Evolutionary conservation across 2,329 filamentous ascomycete genomes (phyloP), one percentile per base, ranked within the genome.

Genomic region (Sporothrix euskadiensis): DNA sequence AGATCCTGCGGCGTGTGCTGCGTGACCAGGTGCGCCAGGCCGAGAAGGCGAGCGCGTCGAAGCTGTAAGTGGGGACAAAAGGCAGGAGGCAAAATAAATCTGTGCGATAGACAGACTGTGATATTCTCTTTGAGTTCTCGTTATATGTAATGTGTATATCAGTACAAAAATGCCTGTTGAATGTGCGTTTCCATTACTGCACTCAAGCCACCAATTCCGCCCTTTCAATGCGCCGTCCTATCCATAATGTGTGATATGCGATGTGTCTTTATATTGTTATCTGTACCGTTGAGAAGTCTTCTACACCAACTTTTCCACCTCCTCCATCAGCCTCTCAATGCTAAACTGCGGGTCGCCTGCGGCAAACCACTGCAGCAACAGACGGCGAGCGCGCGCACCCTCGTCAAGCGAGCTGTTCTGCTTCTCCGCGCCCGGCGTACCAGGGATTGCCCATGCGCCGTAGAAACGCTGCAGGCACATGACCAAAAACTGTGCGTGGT

Each of bases 391-490:
- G 75, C 86, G 85, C 1, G 83, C 84, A 77, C 90, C 90, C 80
- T 89, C 87, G 76, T 85, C 83, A 71, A 84, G 85, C 74, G 81
- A 80, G 41, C 80, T 83, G 56, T 26, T 44, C 44, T 10, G 32
- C 5, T 80, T 70, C 32, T 80, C 80, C 75, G 78, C 7, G 81
- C 81, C n/a, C 80, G 83, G 32, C 41, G 70, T 70, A 49, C 74
- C 73, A 7, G 73, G 74, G 71, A 80, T 84, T 73, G 86, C 87
- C 85, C 89, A 84, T 75, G 89, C 88, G 22, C 91, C 89, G 80
- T 99, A 99, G 82, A 99, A 99, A 79, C 94, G 90, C 85, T 99
- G 96, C 83, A 99, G 84, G 78, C 94, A 96, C 89, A 98, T 92
- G 69, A 97, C 85, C 78, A 99, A 83, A 91, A 93, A 98, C 82